phyloP scores from a whole-genome alignment of 306 rosid species.

The Myrica gale region DNA sequence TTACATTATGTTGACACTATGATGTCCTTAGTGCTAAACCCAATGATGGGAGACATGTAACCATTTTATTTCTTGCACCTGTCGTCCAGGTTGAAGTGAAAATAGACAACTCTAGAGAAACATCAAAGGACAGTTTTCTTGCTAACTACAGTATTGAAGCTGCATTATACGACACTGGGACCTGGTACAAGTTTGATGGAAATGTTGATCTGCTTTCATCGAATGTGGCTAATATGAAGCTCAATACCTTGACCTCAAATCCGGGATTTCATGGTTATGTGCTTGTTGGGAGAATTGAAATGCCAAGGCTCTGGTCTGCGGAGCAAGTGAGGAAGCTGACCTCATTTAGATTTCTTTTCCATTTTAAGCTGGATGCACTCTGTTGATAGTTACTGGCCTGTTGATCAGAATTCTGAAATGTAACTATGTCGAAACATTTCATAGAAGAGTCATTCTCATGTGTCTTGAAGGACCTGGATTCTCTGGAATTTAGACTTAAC shows the following conservation, averaged over 20 bases:
- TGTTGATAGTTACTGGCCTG: conserved; percentile 9
- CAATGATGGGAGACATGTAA: conserved; percentile 16
- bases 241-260: conserved; percentile 37
- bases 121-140: conserved; percentile 57
- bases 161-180: conserved; percentile 56
- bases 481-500: not conserved
- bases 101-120: conserved; percentile 66
- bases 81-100: conserved; percentile 76
- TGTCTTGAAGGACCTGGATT: not conserved
- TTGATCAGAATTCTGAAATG: not conserved
- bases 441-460: not conserved
- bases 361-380: not conserved
- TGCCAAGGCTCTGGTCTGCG: conserved; percentile 92
- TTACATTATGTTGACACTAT: conserved; percentile 4
- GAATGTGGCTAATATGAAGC: conserved; percentile 57
- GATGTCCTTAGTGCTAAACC: not conserved
- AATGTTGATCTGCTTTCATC: conserved; percentile 62
- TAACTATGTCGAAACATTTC: not conserved
- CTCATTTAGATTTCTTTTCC: conserved; percentile 6
- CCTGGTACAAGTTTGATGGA: conserved; percentile 55
- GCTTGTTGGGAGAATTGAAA: conserved; percentile 62
- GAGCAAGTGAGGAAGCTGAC: conserved; percentile 60
- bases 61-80: conserved; percentile 22
- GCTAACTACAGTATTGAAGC: conserved; percentile 65
- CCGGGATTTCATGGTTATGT: conserved; percentile 69